Evolutionary conservation across 1,284 basidiomycete genomes (phyloP).

Genomic region (Ceratobasidium sp.): DNA sequence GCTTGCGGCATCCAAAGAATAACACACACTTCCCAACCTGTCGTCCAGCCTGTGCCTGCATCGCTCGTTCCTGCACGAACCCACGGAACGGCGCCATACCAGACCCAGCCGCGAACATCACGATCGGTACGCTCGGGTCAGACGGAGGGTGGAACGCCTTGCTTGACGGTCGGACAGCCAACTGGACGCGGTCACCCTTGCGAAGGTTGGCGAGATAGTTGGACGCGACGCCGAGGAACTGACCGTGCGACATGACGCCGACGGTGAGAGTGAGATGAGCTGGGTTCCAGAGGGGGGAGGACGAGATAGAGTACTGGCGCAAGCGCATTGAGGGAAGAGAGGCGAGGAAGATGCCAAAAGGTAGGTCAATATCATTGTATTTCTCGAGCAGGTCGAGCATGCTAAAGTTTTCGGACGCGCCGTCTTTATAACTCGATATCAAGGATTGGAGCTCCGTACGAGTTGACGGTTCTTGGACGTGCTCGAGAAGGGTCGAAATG

Average conservation of each 20-base stretch:
- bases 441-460: constrained; percentile 54
- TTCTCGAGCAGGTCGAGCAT: constrained; percentile 64
- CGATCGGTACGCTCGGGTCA: constrained; percentile 62
- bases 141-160: constrained; percentile 65
- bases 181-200: constrained; percentile 63
- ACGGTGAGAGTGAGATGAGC: constrained; percentile 63
- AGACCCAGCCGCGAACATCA: constrained; percentile 67
- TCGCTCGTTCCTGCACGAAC: constrained; percentile 68
- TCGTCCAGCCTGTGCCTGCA: constrained; percentile 63
- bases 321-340: constrained; percentile 67
- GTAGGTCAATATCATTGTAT: constrained; percentile 60
- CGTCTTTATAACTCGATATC: constrained; percentile 57
- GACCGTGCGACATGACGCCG: constrained; percentile 60
- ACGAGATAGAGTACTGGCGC: constrained; percentile 69
- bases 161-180: constrained; percentile 62
- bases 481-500: constrained; percentile 48
- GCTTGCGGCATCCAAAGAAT: constrained; percentile 66
- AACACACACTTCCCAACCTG: constrained; percentile 62
- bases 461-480: constrained; percentile 44
- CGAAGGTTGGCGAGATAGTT: constrained; percentile 63
- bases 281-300: constrained; percentile 65
- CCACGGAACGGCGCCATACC: constrained; percentile 69
- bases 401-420: constrained; percentile 56
- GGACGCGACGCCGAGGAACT: constrained; percentile 65
- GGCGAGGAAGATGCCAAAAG: constrained; percentile 60